Evolutionary conservation across 805 yeast species (phyloP).

Genomic region (Candida schatavii): DNA sequence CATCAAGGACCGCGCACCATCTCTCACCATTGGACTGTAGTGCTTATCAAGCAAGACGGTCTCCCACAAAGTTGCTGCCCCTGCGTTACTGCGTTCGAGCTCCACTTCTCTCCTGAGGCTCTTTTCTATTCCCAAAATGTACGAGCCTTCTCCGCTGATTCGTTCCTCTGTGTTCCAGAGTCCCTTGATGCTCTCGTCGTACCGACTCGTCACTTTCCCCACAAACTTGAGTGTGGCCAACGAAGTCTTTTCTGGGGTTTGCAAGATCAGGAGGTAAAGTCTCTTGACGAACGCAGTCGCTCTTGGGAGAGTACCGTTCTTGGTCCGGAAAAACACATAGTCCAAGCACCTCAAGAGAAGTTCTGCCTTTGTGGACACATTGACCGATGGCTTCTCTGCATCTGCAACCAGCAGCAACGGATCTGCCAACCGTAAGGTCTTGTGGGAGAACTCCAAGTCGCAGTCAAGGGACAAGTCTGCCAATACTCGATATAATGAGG

Average conservation of each 20-base stretch:
- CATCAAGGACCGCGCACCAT: slow-evolving; percentile 50
- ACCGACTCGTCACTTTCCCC: slow-evolving; percentile 69
- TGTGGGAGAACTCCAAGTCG: slow-evolving; percentile 82
- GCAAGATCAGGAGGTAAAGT: slow-evolving; percentile 60
- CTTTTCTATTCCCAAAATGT: slow-evolving; percentile 55
- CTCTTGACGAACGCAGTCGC: slow-evolving; percentile 84
- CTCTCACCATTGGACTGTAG: slow-evolving; percentile 77
- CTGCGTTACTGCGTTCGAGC: slow-evolving; percentile 76
- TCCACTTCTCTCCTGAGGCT: slow-evolving; percentile 46
- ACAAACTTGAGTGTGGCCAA: slow-evolving; percentile 75
- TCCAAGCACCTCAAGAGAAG: slow-evolving; percentile 75
- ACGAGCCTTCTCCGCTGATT: slow-evolving; percentile 68
- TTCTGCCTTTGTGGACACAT: slow-evolving; percentile 87
- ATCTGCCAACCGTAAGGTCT: slow-evolving; percentile 75
- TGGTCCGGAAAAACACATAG: slow-evolving; percentile 73
- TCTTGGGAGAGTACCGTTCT: slow-evolving; percentile 61
- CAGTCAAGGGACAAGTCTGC: slow-evolving; percentile 72
- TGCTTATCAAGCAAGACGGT: slow-evolving; percentile 74
- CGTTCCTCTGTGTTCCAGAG: slow-evolving; percentile 87
- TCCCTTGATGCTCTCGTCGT: slow-evolving; percentile 66
- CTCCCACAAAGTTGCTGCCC: slow-evolving; percentile 91
- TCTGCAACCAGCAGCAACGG: slow-evolving; percentile 49
- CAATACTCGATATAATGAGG: slow-evolving; percentile 66
- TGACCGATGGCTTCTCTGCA: slow-evolving; percentile 64
- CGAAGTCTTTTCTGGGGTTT: slow-evolving; percentile 85